These are phyloP conservation scores for Talaromyces sp. DNA, from an alignment of 2,329 filamentous ascomycete genomes.

Conservation along the genomic window DNA sequence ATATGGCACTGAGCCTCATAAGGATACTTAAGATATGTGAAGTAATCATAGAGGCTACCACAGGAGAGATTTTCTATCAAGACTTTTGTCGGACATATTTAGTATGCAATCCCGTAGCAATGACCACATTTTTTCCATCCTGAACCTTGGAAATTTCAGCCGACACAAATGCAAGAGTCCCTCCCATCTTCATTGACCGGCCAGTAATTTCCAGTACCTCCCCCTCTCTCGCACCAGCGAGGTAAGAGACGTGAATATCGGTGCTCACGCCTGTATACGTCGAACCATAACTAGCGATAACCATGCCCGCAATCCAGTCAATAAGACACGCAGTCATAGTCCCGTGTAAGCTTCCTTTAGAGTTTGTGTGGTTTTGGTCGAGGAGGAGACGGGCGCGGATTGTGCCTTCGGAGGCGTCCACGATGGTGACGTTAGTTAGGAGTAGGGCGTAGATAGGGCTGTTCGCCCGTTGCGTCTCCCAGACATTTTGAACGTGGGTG, in stretches of 20 bases:
- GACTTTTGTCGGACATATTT: not conserved
- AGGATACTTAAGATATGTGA: no score
- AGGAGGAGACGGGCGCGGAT: not conserved
- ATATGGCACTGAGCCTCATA: no score
- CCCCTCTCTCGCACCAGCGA: not conserved
- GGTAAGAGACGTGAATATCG: not conserved
- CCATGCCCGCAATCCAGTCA: not conserved
- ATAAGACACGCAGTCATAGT: not conserved
- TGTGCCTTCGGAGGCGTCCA: not conserved
- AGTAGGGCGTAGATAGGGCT: not conserved
- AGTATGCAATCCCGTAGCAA: not conserved
- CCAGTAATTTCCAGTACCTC: not conserved
- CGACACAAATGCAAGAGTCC: not conserved
- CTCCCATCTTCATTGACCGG: not conserved
- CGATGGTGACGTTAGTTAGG: not conserved
- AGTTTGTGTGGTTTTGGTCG: not conserved
- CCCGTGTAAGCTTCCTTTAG: not conserved
- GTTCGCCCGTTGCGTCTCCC: not conserved
- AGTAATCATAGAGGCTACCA: no score
- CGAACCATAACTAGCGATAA: not conserved
- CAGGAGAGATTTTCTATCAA: no score
- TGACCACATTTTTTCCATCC: not conserved
- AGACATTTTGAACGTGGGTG: not conserved
- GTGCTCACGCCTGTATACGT: not conserved
- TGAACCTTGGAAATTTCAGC: not conserved